Base-by-base conservation (phyloP, 2,329 filamentous ascomycete species). In the Pseudogymnoascus sp. region DNA sequence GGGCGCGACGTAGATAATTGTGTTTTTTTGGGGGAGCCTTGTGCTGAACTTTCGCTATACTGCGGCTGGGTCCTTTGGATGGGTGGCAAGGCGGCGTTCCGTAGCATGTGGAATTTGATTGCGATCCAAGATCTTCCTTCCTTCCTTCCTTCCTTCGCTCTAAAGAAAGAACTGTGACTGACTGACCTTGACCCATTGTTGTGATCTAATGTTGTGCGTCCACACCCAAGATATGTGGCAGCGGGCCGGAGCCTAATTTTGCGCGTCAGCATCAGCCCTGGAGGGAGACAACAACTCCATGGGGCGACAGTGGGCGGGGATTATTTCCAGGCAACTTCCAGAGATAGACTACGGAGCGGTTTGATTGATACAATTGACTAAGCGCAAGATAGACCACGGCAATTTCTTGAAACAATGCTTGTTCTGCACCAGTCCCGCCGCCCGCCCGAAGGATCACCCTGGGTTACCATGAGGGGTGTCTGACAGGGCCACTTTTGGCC, bases 321-420 rank as follows among this genome's bases (percentile, higher is more conserved):
- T 31, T 34, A 34, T 57, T 21, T 57, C 13, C 19, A 16, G 28
- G 51, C 28, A 57, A 34, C 28, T 57, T 8, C 51, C 28, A 57
- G 28, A 57, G 51, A 34, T 19, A 34, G 51, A 57, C 25, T 19
- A 57, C 48, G 48, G n/a, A n/a, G n/a, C 25, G 8, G 25, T 16
- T 57, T 34, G 48, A 34, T 31, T 57, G 48, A 57, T 57, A 57
- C 48, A 13, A 57, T 57, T 57, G 48, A 57, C 51, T 57, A 57
- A 54, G 48, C 14, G 23, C 2, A 16, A 1, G 23, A 54, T 31
- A 54, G 14, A 31, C 48, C 23, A 54, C 25, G 16, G 48, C 31
- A 54, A 14, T 57, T 57, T 57, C 28, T 21, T 19, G 51, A 36
- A 34, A 57, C 51, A 57, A 57, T 34, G 28, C 51, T 57, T 57